Conservation (phyloP, 2,329 filamentous ascomycete species). For the Sclerotinia sclerotiorum region DNA sequence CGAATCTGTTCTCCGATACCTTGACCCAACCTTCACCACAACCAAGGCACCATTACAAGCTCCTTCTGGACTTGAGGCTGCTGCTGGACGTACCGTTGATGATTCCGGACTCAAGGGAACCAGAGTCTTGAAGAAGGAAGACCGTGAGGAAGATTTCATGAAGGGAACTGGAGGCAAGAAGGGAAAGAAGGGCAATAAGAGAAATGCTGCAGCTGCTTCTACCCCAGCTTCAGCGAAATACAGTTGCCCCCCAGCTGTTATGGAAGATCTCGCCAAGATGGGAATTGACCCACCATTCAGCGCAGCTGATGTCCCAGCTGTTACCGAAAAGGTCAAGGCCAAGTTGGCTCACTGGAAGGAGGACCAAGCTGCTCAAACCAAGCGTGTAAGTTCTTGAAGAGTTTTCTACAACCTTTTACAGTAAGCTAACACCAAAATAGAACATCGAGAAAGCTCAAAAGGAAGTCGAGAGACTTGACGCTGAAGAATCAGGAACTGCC, state of each 20-base stretch:
- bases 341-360: conserved; percentile 91
- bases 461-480: conserved; percentile 87
- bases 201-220: conserved; percentile 46
- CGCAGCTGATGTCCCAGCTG: conserved; percentile 74
- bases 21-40: conserved; percentile 70
- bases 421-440: conserved; percentile 51
- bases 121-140: conserved; percentile 80
- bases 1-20: conserved; percentile 84
- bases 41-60: conserved; percentile 67
- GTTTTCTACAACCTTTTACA: not conserved
- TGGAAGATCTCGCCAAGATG: conserved; percentile 84
- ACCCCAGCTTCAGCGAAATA: conserved; percentile 57
- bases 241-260: conserved; percentile 85
- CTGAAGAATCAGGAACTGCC: conserved; percentile 51
- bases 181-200: conserved; percentile 85
- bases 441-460: conserved; percentile 97
- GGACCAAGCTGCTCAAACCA: conserved; percentile 85
- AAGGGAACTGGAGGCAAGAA: conserved; percentile 72
- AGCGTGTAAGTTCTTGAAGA: conserved; percentile 65
- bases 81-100: conserved; percentile 80
- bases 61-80: conserved; percentile 73
- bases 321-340: conserved; percentile 85
- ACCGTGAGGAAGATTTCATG: conserved; percentile 89
- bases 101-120: conserved; percentile 82
- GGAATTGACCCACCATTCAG: conserved; percentile 86